phyloP scores from a whole-genome alignment of 1,284 basidiomycete species.

The Austroboletus olivaceoglutinosus region DNA sequence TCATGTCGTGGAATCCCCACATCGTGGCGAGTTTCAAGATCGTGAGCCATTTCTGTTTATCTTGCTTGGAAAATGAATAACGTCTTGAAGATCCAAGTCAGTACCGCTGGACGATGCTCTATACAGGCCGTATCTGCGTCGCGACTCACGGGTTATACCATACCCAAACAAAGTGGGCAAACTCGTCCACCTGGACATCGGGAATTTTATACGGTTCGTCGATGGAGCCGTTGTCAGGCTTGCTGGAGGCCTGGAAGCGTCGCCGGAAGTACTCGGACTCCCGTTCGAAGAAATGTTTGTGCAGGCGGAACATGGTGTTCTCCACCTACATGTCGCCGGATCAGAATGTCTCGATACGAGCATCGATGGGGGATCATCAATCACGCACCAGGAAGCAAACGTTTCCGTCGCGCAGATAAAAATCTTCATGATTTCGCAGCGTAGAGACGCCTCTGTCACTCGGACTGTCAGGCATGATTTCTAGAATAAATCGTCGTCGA shows the following conservation, averaged over 20 bases:
- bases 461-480: too few relatives aligned
- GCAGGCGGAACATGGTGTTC: constrained; percentile 52
- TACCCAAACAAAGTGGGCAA: constrained; percentile 62
- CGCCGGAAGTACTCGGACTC: constrained; percentile 53
- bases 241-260: constrained; percentile 32
- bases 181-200: constrained; percentile 46
- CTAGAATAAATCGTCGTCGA: constrained; percentile 4
- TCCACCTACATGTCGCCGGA: constrained; percentile 41
- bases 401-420: constrained; percentile 21
- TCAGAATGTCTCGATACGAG: neutral
- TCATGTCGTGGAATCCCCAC: constrained; percentile 62
- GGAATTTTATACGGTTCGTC: constrained; percentile 33
- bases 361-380: neutral
- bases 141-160: constrained; percentile 67
- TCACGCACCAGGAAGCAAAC: constrained; percentile 22
- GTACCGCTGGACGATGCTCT: neutral
- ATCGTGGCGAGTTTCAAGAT: constrained; percentile 57
- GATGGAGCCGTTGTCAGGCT: constrained; percentile 30
- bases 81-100: constrained; percentile 8
- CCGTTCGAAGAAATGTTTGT: constrained; percentile 63
- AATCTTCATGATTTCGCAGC: constrained; percentile 1
- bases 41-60: constrained; percentile 53
- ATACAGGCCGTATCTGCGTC: neutral
- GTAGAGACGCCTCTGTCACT: neutral
- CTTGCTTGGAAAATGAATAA: constrained; percentile 19